Conservation (phyloP, 2,329 filamentous ascomycete species). For the Ilyonectria sp. region DNA sequence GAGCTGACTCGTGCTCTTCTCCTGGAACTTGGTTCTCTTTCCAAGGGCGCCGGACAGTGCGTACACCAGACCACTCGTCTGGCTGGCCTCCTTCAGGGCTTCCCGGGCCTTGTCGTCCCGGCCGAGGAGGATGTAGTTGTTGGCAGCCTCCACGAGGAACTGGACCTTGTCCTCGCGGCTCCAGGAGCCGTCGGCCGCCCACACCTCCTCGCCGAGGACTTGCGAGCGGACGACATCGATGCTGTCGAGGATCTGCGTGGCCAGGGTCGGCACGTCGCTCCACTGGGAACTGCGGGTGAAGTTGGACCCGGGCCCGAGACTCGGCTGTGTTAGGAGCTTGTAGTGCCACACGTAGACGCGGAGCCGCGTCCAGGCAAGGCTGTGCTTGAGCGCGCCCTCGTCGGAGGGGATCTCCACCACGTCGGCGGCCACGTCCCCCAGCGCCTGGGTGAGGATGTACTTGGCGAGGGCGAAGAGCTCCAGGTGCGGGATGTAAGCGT, state of each 20-base stretch:
- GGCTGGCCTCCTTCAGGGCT: constrained; percentile 78
- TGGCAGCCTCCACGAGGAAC: constrained; percentile 86
- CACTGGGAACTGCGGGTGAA: constrained; percentile 71
- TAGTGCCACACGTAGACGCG: constrained; percentile 81
- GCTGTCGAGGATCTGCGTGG: constrained; percentile 62
- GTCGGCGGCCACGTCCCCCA: constrained; percentile 42
- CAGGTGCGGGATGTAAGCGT: constrained; percentile 85
- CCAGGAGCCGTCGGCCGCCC: constrained; percentile 57
- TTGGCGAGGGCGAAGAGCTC: constrained; percentile 86
- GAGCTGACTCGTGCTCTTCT: constrained; percentile 87
- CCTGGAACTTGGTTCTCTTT: constrained; percentile 86
- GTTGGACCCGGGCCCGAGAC: constrained; percentile 66
- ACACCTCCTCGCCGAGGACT: constrained; percentile 56
- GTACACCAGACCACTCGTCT: constrained; percentile 81
- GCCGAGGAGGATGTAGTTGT: constrained; percentile 87
- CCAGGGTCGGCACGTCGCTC: constrained; percentile 72
- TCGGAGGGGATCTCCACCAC: constrained; percentile 46
- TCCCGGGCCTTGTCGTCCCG: constrained; percentile 82
- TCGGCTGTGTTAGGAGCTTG: constrained; percentile 72
- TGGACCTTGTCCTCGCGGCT: constrained; percentile 70
- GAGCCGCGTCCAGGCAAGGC: constrained; percentile 74
- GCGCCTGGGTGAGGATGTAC: constrained; percentile 58
- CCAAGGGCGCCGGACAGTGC: constrained; percentile 89
- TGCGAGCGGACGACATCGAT: constrained; percentile 59
- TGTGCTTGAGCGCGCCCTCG: constrained; percentile 59